Evolutionary conservation across 1,284 basidiomycete genomes (phyloP), one percentile per base, ranked within the genome.

Genomic region (Exobasidium cylindrosporum): DNA sequence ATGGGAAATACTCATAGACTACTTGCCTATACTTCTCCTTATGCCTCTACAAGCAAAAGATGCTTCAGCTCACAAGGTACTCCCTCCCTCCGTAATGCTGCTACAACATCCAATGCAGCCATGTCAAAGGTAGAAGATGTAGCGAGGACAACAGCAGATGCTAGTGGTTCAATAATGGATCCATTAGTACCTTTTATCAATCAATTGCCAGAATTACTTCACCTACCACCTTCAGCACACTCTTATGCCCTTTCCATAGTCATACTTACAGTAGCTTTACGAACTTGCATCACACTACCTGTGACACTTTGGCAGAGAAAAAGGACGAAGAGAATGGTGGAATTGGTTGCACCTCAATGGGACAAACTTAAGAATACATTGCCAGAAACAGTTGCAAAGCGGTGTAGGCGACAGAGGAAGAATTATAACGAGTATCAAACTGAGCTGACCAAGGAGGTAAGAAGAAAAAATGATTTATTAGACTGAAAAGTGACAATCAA

Each of bases 261-360:
- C 47, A 76, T 90, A 2, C 83, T 87, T 61, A 90, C 91, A 1
- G 79, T 91, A 50, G 72, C 85, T 13, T 83, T 87, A 32, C 86
- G 92, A 68, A 81, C 88, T 6, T 81, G 83, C 0, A 77, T 87
- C 54, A 87, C 90, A 0, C 83, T 92, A 4, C 92, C 91, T 21
- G 83, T 90, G 64, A 86, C 88, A 64, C 76, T 91, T 79, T 93
- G 91, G 91, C 90, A 92, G 69, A 69, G 86, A 70, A 83, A 82
- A 68, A 84, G 88, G 60, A 84, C 87, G 68, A 84, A 85, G 80
- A 83, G 85, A 64, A 83, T 87, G 23, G 86, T 89, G 69, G 85
- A 89, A 66, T 73, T 85, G 11, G 89, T 89, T 31, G 69, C 88
- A 28, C 91, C 91, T 10, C 83, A 85, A 62, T 81, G 91, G 49